Conservation (phyloP, 805 yeast genomes). For the Pichia manshurica region DNA sequence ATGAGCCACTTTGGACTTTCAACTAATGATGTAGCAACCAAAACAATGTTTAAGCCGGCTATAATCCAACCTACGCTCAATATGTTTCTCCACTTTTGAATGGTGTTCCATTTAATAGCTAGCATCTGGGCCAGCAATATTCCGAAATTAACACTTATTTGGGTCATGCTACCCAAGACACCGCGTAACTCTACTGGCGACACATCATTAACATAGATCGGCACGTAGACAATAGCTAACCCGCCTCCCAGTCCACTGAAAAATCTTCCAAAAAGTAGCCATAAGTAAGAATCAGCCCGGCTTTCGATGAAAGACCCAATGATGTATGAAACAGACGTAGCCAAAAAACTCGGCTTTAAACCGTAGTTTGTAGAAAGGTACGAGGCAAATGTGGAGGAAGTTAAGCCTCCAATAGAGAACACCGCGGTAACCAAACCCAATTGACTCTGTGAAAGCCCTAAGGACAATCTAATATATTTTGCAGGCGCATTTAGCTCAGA, state of each 20-base stretch:
- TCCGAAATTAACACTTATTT: slow-evolving; percentile 79
- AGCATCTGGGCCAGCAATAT: slow-evolving; percentile 73
- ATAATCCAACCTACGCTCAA: slow-evolving; percentile 55
- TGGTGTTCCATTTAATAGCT: slow-evolving; percentile 64
- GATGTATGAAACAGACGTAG: slow-evolving; percentile 46
- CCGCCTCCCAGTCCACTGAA: slow-evolving; percentile 87
- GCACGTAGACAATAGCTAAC: slow-evolving; percentile 75
- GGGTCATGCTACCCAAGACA: slow-evolving; percentile 82
- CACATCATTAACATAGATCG: slow-evolving; percentile 74
- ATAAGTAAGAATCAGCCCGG: slow-evolving; percentile 36
- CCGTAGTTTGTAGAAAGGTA: slow-evolving; percentile 61
- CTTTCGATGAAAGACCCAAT: slow-evolving; percentile 63
- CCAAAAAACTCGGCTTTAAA: slow-evolving; percentile 45
- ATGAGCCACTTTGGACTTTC: slow-evolving; percentile 86
- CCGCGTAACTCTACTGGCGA: slow-evolving; percentile 69
- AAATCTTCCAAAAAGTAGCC: slow-evolving; percentile 62
- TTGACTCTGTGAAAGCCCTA: slow-evolving; percentile 35
- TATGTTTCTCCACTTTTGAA: slow-evolving; percentile 66
- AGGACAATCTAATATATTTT: slow-evolving; percentile 37
- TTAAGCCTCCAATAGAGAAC: slow-evolving; percentile 78
- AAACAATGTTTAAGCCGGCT: slow-evolving; percentile 43
- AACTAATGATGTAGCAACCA: slow-evolving; percentile 39
- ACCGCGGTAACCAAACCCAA: slow-evolving; percentile 73
- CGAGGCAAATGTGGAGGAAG: slow-evolving; percentile 70
- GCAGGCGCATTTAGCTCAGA: slow-evolving; percentile 92